These are phyloP conservation scores for Triglochin maritima DNA, from an alignment of 106 monocot genomes.

Conservation along the genomic window DNA sequence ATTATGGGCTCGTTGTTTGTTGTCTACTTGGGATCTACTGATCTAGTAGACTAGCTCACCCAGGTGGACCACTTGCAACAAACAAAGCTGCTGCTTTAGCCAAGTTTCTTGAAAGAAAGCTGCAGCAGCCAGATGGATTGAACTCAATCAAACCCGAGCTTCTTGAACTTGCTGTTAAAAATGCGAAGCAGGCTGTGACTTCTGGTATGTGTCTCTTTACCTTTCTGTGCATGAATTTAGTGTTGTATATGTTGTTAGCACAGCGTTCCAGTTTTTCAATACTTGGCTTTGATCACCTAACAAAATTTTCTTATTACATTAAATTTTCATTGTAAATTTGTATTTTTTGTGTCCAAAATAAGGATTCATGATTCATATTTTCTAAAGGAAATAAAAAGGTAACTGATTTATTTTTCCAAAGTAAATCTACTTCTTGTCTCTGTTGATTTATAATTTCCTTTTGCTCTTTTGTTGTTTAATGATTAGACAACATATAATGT, in stretches of 20 bases:
- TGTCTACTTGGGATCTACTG: background rate
- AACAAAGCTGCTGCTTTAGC: slow-evolving; percentile 98
- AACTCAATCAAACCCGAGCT: slow-evolving; percentile 66
- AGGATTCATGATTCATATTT: too few relatives aligned
- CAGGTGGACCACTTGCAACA: slow-evolving; percentile 76
- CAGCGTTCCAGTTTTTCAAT: background rate
- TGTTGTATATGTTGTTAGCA: background rate
- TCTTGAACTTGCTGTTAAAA: slow-evolving; percentile 72
- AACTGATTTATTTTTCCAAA: too few relatives aligned
- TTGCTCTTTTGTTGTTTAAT: too few relatives aligned
- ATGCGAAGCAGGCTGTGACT: slow-evolving; percentile 78
- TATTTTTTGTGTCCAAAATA: background rate
- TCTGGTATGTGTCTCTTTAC: slow-evolving; percentile 20
- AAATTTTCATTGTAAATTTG: background rate
- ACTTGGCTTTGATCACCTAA: background rate
- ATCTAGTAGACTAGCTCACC: slow-evolving; percentile 69
- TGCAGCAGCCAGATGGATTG: slow-evolving; percentile 85
- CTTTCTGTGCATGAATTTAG: background rate
- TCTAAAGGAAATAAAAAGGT: too few relatives aligned
- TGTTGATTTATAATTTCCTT: too few relatives aligned
- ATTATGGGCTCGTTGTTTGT: too few relatives aligned
- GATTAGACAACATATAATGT: too few relatives aligned
- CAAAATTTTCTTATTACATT: background rate
- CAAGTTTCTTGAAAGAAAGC: slow-evolving; percentile 92
- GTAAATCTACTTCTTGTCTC: too few relatives aligned